These are phyloP conservation scores for Xylaria digitata DNA, from an alignment of 2,329 filamentous ascomycete genomes.

Conservation along the genomic window DNA sequence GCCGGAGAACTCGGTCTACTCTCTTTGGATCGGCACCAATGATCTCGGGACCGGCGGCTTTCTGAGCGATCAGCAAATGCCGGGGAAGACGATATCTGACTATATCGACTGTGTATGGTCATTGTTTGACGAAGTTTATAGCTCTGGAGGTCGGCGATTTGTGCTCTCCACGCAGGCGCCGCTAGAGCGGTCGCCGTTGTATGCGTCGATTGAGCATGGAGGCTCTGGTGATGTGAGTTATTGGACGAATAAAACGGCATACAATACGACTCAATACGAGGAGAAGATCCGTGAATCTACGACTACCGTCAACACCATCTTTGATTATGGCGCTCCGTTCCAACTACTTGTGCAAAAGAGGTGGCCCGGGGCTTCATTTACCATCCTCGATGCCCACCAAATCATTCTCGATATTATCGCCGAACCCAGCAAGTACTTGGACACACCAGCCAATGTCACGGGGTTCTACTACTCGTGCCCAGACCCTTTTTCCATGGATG, in stretches of 20 bases:
- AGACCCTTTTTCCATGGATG: constrained; percentile 37
- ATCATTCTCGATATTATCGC: constrained; percentile 73
- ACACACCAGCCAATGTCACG: constrained; percentile 71
- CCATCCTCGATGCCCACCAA: constrained; percentile 74
- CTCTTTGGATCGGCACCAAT: constrained; percentile 85
- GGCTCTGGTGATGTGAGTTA: constrained; percentile 57
- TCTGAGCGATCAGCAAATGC: constrained; percentile 71
- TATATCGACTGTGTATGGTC: constrained; percentile 76
- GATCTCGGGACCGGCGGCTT: constrained; percentile 76
- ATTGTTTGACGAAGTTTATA: constrained; percentile 71
- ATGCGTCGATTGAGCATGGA: constrained; percentile 62
- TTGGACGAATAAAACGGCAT: constrained; percentile 59
- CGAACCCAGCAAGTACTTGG: constrained; percentile 70
- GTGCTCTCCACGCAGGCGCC: constrained; percentile 77
- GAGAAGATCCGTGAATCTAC: constrained; percentile 64
- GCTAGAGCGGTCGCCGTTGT: constrained; percentile 74
- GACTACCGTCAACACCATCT: constrained; percentile 61
- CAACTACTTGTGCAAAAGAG: constrained; percentile 57
- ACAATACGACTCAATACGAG: constrained; percentile 61
- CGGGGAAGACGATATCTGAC: constrained; percentile 67
- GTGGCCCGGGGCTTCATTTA: constrained; percentile 70
- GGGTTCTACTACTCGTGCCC: constrained; percentile 68
- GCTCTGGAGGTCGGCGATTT: constrained; percentile 74
- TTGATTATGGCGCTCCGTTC: constrained; percentile 62
- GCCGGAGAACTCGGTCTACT: constrained; percentile 73